Conservation (phyloP, 139 green algal species). For the Pleodorina starrii region DNA sequence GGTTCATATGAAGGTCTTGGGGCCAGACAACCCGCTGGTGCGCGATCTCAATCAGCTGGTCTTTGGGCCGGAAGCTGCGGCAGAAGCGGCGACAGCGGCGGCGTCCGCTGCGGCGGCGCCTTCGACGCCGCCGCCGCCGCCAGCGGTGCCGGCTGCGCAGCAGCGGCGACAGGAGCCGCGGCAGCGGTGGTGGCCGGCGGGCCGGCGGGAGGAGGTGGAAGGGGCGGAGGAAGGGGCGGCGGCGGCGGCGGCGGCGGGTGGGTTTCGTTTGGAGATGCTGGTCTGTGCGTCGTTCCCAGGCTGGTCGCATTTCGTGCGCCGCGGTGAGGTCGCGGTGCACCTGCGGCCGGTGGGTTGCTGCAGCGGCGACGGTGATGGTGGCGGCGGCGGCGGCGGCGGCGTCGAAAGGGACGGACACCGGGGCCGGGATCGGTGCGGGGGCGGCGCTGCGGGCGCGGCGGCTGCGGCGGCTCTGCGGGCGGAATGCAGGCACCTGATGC, state of each 20-base stretch:
- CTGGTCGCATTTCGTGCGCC: not conserved
- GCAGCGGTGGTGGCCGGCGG: no score
- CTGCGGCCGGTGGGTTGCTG: not conserved
- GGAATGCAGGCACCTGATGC: no score
- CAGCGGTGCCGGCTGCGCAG: not conserved
- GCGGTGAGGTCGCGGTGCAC: not conserved
- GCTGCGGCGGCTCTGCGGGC: no score
- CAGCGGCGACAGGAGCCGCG: not conserved
- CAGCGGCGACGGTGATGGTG: not conserved
- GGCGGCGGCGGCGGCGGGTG: not conserved
- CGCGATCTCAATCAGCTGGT: not conserved
- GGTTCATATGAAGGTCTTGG: not conserved
- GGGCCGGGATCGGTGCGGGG: no score
- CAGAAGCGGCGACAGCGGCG: not conserved
- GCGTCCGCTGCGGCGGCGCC: not conserved
- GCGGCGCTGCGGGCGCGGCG: no score
- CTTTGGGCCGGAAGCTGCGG: not conserved
- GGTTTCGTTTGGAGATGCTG: not conserved
- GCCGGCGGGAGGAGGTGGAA: no score
- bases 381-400: not conserved
- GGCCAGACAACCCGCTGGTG: not conserved
- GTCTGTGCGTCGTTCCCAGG: conserved; percentile 21
- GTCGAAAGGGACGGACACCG: no score
- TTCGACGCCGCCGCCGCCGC: not conserved
- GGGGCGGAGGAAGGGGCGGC: not conserved